Conservation (phyloP, 257 asterid species). For the Solanum chiquidenum region DNA sequence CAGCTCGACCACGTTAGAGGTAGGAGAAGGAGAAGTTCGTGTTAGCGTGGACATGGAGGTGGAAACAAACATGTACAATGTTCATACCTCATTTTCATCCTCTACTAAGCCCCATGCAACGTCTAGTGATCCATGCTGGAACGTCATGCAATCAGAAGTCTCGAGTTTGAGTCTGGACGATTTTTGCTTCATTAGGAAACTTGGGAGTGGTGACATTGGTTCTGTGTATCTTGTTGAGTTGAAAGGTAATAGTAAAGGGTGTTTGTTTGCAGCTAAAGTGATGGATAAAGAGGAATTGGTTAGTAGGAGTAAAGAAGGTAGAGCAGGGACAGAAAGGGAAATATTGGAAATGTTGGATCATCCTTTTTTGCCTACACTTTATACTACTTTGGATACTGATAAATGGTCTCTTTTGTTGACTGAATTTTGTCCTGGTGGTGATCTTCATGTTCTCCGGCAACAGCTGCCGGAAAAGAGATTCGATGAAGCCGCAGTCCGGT, state of each 20-base stretch:
- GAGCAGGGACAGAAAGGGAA: conserved; percentile 66
- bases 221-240: conserved; percentile 66
- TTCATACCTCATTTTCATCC: not conserved
- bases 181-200: conserved; percentile 35
- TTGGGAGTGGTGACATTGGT: conserved; percentile 77
- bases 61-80: not conserved
- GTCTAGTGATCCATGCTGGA: conserved; percentile 4
- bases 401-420: conserved; percentile 68
- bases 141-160: conserved; percentile 7
- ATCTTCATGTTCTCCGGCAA: conserved; percentile 74
- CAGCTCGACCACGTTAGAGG: conserved; percentile 3
- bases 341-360: conserved; percentile 69
- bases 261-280: conserved; percentile 61
- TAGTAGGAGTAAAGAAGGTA: conserved; percentile 48
- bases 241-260: conserved; percentile 27
- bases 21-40: not conserved
- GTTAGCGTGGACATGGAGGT: not conserved
- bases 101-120: conserved; percentile 11
- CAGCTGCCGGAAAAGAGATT: conserved; percentile 51
- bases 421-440: conserved; percentile 78
- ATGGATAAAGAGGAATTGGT: conserved; percentile 75
- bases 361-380: conserved; percentile 72
- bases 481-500: conserved; percentile 55
- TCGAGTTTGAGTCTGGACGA: conserved; percentile 31
- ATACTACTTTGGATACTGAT: conserved; percentile 41